Evolutionary conservation across 805 yeast genomes (phyloP).

Genomic region (Scheffersomyces amazonensis): DNA sequence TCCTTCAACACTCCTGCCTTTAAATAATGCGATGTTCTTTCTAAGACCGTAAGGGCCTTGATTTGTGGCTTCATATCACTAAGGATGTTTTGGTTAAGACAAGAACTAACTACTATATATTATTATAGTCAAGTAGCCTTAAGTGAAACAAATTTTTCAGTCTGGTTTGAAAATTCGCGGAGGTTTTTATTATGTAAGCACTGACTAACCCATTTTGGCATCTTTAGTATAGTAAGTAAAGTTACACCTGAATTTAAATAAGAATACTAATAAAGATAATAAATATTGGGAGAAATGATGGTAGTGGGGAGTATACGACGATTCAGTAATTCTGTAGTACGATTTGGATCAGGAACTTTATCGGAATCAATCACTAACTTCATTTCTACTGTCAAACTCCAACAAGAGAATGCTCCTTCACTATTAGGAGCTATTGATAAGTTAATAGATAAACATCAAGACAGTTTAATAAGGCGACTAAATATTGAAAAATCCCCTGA

Average conservation of each 20-base stretch:
- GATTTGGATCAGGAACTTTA: background rate
- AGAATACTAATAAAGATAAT: too few species aligned
- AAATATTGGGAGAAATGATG: too few species aligned
- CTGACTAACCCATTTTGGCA: too few species aligned
- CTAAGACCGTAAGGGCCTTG: slow-evolving; percentile 71
- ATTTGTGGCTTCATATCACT: slow-evolving; percentile 59
- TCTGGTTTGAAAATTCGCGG: too few species aligned
- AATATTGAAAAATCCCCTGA: background rate
- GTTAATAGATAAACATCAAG: slow-evolving; percentile 10
- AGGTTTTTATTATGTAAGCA: too few species aligned
- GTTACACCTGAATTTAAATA: too few species aligned
- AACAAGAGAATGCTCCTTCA: slow-evolving; percentile 4
- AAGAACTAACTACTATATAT: too few species aligned
- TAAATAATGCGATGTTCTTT: slow-evolving; percentile 76
- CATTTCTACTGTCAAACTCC: slow-evolving; percentile 3
- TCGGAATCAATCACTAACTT: background rate
- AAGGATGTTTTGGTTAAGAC: too few species aligned
- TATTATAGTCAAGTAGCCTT: too few species aligned
- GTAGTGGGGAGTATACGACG: too few species aligned
- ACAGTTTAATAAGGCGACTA: slow-evolving; percentile 2
- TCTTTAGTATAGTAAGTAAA: too few species aligned
- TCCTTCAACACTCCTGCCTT: slow-evolving; percentile 63
- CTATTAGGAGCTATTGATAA: slow-evolving; percentile 9
- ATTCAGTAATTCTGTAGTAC: background rate
- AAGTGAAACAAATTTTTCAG: too few species aligned